Evolutionary conservation across 257 asterid genomes (phyloP).

Genomic region (Anisodus tanguticus): DNA sequence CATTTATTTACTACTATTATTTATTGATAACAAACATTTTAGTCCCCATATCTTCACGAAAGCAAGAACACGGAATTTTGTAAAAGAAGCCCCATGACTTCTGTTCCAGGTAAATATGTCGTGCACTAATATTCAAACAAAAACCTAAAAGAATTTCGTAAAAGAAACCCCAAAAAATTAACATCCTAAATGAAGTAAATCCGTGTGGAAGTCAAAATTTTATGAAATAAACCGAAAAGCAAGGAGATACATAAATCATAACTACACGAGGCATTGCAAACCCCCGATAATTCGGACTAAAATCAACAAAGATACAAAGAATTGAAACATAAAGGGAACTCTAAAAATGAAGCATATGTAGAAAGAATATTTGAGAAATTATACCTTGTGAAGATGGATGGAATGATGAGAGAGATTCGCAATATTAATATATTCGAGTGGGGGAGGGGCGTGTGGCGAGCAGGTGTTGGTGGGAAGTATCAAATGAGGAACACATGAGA

Average conservation of each 20-base stretch:
- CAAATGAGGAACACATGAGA: constrained; percentile 29
- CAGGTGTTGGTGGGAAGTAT: constrained; percentile 38
- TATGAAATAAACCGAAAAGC: not conserved
- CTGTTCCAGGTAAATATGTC: not conserved
- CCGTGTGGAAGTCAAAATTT: not conserved
- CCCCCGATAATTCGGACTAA: not conserved
- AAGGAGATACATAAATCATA: not conserved
- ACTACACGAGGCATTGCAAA: not conserved
- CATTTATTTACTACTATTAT: not conserved
- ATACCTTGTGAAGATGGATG: not conserved
- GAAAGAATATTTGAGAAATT: not conserved
- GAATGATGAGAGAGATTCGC: not conserved
- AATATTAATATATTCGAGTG: not conserved
- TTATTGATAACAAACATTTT: not conserved
- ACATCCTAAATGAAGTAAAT: not conserved
- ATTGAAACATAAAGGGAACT: not conserved
- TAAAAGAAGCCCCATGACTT: constrained; percentile 7
- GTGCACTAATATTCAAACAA: not conserved
- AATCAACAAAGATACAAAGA: not conserved
- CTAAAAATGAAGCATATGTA: not conserved
- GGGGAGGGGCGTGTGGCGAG: constrained; percentile 55
- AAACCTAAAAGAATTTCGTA: not conserved
- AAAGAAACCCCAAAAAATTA: not conserved
- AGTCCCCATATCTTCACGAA: not conserved
- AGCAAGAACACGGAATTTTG: not conserved